Evolutionary conservation across 139 green algal genomes (phyloP).

Genomic region (Chlorella sp.): DNA sequence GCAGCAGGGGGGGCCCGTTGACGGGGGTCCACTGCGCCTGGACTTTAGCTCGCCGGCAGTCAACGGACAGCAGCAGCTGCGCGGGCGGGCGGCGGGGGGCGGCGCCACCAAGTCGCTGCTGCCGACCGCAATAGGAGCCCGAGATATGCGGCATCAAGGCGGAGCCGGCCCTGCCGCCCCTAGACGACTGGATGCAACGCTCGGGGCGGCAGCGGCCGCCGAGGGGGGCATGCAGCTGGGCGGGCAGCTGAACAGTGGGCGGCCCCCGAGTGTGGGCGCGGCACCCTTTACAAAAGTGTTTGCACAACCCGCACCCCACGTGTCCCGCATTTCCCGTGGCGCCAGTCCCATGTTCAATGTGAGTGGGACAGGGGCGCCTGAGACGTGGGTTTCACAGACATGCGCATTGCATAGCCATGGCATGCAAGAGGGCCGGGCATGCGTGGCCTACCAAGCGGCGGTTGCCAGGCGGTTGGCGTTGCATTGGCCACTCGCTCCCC

Average conservation of each 20-base stretch:
- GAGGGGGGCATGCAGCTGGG: neutral
- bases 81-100: too few relatives aligned
- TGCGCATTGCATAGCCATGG: neutral
- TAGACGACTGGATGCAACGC: neutral
- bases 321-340: too few relatives aligned
- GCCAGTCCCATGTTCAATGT: neutral
- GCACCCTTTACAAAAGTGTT: constrained; percentile 9
- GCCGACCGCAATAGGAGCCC: too few relatives aligned
- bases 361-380: neutral
- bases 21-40: neutral
- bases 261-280: neutral
- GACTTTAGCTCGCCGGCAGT: constrained; percentile 23
- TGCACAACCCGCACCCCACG: neutral
- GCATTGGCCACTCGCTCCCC: too few relatives aligned
- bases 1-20: neutral
- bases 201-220: neutral
- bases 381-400: neutral
- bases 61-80: neutral
- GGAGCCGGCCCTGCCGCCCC: neutral
- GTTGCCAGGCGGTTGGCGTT: too few relatives aligned
- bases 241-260: neutral
- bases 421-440: too few relatives aligned
- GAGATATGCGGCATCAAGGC: neutral
- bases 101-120: neutral
- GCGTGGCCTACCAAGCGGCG: too few relatives aligned